These are phyloP conservation scores for Neofusicoccum kwambonambiense DNA, from an alignment of 2,329 filamentous ascomycete species.

Conservation along the genomic window DNA sequence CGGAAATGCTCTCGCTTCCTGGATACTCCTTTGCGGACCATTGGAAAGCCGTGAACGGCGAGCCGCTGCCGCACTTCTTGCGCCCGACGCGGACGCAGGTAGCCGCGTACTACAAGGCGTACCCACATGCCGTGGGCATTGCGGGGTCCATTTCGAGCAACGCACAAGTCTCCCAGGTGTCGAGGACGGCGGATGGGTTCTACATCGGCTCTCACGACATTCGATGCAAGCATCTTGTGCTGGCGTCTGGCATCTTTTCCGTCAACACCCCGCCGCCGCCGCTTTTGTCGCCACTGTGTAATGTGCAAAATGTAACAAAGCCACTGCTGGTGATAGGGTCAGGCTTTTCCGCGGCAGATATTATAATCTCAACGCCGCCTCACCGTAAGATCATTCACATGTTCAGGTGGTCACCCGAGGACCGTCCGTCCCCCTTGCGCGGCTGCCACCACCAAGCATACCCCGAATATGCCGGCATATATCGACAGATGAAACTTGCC, in stretches of 20 bases:
- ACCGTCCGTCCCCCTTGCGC: slow-evolving; percentile 55
- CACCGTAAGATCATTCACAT: slow-evolving; percentile 58
- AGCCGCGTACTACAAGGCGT: slow-evolving; percentile 55
- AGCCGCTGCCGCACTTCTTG: slow-evolving; percentile 50
- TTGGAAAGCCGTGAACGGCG: slow-evolving; percentile 43
- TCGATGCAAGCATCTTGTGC: slow-evolving; percentile 55
- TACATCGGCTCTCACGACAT: slow-evolving; percentile 52
- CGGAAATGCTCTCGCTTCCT: slow-evolving; percentile 60
- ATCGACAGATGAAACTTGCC: slow-evolving; percentile 59
- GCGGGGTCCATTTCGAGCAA: slow-evolving; percentile 46
- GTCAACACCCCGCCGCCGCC: slow-evolving; percentile 52
- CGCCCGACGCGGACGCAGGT: slow-evolving; percentile 56
- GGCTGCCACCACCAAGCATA: slow-evolving; percentile 61
- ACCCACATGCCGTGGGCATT: slow-evolving; percentile 55
- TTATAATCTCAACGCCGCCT: slow-evolving; percentile 55
- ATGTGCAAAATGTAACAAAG: slow-evolving; percentile 24
- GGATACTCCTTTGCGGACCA: slow-evolving; percentile 59
- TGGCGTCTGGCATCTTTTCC: slow-evolving; percentile 61
- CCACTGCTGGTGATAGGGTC: slow-evolving; percentile 60
- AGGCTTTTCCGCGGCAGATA: slow-evolving; percentile 62
- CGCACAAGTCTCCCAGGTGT: slow-evolving; percentile 44
- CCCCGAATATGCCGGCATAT: slow-evolving; percentile 61
- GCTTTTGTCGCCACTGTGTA: slow-evolving; percentile 47
- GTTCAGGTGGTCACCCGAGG: slow-evolving; percentile 59
- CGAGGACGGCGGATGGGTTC: slow-evolving; percentile 48